phyloP scores from a whole-genome alignment of 2,329 filamentous ascomycete species.

The Parafenestella ontariensis region DNA sequence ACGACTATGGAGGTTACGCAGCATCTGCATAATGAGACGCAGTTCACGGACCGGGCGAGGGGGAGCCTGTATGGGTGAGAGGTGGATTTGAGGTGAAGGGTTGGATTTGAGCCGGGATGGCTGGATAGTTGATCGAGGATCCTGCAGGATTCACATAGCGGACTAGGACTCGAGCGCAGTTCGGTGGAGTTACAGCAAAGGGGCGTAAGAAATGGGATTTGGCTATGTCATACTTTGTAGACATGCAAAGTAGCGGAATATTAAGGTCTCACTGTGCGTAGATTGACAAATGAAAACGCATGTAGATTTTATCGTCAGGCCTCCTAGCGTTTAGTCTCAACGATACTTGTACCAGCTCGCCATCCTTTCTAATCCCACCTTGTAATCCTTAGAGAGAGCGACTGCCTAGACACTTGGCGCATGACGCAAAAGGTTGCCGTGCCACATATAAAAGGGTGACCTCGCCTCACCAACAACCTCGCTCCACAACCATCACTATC shows the following conservation, averaged over 20 bases:
- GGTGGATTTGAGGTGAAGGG: too few species aligned
- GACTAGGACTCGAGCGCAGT: background rate
- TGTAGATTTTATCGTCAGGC: background rate
- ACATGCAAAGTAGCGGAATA: too few species aligned
- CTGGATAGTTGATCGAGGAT: background rate
- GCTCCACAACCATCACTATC: background rate
- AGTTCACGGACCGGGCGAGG: conserved; percentile 36
- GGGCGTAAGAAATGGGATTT: too few species aligned
- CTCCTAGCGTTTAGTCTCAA: background rate
- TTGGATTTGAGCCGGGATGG: background rate
- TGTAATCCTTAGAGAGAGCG: background rate
- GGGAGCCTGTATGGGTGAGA: conserved; percentile 37
- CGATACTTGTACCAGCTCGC: background rate
- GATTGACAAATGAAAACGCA: conserved; percentile 2
- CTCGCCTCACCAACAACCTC: background rate
- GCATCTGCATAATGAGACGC: conserved; percentile 49
- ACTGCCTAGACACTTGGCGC: background rate
- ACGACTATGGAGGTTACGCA: conserved; percentile 50
- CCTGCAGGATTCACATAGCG: background rate
- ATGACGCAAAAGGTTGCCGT: background rate
- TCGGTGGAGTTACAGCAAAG: too few species aligned
- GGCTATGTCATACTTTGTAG: too few species aligned
- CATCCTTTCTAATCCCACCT: background rate
- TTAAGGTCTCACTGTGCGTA: background rate
- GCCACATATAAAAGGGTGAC: background rate